Evolutionary conservation across 148 eudicot species (phyloP).

Genomic region (Spergularia marina): DNA sequence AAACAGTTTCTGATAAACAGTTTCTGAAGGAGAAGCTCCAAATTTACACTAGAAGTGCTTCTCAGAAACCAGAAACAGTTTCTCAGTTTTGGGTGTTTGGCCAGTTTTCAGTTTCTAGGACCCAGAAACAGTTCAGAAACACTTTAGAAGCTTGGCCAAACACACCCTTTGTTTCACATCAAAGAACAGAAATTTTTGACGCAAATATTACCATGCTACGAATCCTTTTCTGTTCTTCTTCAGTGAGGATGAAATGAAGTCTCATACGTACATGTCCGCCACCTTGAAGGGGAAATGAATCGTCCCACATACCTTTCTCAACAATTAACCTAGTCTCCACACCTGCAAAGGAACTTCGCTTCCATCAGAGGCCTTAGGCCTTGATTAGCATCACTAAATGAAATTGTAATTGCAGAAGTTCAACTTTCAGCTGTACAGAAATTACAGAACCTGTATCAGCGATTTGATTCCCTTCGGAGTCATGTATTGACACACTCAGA

Average conservation of each 20-base stretch:
- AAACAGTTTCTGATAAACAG: no score
- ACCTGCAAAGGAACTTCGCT: conserved; percentile 38
- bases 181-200: neutral
- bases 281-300: conserved; percentile 61
- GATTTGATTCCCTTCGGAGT: conserved; percentile 68
- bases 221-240: conserved; percentile 64
- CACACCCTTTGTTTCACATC: neutral
- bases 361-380: conserved; percentile 14
- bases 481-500: conserved; percentile 53
- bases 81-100: no score
- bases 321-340: conserved; percentile 56
- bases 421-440: neutral
- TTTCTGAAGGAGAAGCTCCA: no score
- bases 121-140: no score
- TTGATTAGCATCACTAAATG: neutral
- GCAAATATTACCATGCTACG: conserved; percentile 59
- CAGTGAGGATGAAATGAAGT: conserved; percentile 62
- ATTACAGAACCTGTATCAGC: conserved; percentile 50
- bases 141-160: no score
- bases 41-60: no score
- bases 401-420: no score
- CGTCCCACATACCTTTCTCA: conserved; percentile 83
- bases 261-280: conserved; percentile 76
- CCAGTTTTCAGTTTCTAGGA: no score
- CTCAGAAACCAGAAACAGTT: no score